Conservation (phyloP, 2,329 filamentous ascomycete genomes). For the Claviceps paspali region DNA sequence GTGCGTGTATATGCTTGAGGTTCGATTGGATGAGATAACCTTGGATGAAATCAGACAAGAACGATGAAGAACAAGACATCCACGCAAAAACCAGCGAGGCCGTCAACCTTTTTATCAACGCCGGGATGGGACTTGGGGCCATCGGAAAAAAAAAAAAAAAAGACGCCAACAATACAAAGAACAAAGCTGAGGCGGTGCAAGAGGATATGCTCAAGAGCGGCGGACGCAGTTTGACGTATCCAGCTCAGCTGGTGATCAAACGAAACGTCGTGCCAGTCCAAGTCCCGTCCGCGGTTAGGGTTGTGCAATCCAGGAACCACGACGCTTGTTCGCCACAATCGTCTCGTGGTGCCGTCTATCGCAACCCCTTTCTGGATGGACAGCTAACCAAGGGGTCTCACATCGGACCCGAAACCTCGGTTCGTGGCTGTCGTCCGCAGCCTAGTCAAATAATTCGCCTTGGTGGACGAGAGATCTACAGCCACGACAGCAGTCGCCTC, state of each 20-base stretch:
- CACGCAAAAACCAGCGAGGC: no score
- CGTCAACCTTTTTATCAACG: no score
- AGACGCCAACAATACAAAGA: not conserved
- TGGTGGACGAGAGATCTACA: conserved; percentile 4
- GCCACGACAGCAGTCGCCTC: conserved; percentile 6
- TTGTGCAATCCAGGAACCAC: conserved; percentile 4
- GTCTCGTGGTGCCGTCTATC: conserved; percentile 1
- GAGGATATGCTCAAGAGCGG: not conserved
- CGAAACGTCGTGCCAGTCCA: conserved; percentile 2
- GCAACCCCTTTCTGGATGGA: not conserved
- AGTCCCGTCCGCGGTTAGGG: conserved; percentile 3
- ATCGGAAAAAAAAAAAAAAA: conserved; percentile 2
- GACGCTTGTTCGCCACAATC: conserved; percentile 6
- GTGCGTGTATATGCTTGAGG: no score
- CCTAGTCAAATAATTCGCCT: conserved; percentile 1
- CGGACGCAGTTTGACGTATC: not conserved
- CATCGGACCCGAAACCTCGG: conserved; percentile 3
- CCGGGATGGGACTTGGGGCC: no score
- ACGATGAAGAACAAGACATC: no score
- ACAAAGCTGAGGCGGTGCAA: not conserved
- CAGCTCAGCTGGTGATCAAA: not conserved
- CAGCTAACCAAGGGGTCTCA: conserved; percentile 1
- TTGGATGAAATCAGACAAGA: no score
- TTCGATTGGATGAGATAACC: no score
- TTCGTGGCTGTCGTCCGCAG: not conserved